Evolutionary conservation across 257 asterid species (phyloP).

Genomic region (Cinchona pubescens): DNA sequence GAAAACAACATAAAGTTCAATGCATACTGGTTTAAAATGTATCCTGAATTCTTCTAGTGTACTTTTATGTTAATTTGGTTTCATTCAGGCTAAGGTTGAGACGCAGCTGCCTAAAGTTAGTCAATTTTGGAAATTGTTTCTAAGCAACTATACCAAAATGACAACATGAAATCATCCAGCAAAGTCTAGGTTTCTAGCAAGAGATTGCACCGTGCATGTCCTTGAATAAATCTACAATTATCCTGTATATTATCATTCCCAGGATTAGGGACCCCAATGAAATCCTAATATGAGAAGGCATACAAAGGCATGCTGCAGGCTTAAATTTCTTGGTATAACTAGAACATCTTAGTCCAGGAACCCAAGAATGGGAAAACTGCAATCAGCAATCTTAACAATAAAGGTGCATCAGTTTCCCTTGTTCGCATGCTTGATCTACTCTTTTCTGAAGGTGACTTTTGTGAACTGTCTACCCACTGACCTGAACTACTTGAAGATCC

Average conservation of each 20-base stretch:
- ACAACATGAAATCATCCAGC: neutral
- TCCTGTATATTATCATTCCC: neutral
- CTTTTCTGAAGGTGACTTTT: constrained; percentile 29
- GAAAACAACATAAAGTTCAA: no score
- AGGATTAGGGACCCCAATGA: neutral
- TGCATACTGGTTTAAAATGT: no score
- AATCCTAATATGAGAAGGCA: neutral
- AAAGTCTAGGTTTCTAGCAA: neutral
- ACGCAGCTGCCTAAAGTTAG: no score
- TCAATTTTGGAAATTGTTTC: neutral
- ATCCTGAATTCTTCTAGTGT: no score
- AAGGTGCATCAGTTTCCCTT: constrained; percentile 38
- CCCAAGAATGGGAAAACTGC: constrained; percentile 62
- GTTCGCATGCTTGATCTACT: constrained; percentile 20
- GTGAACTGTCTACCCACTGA: constrained; percentile 21
- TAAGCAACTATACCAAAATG: neutral
- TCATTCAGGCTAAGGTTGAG: no score
- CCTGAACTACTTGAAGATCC: constrained; percentile 29
- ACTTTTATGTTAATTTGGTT: no score
- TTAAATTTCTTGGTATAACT: neutral
- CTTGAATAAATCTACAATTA: neutral
- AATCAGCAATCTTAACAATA: constrained; percentile 59
- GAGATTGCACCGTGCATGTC: neutral
- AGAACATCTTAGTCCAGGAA: constrained; percentile 55
- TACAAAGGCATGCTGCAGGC: neutral